Conservation (phyloP, 2,329 filamentous ascomycete species). For the Aspergillus amoenus region DNA sequence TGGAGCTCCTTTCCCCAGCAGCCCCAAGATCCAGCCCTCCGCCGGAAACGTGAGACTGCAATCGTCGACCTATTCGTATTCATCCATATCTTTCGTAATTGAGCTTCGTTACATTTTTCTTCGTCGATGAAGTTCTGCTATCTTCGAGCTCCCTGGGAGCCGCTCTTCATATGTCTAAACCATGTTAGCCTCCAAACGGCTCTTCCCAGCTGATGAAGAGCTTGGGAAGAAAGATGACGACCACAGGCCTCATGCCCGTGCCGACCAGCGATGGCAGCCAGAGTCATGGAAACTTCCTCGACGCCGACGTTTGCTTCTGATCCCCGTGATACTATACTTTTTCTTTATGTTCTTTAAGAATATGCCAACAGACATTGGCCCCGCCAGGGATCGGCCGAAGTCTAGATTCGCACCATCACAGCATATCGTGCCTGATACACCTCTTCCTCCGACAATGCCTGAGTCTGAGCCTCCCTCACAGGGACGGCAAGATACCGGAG, state of each 20-base stretch:
- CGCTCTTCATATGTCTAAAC: constrained; percentile 18
- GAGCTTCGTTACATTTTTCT: background rate
- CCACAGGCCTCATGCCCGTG: constrained; percentile 44
- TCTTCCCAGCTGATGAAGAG: constrained; percentile 59
- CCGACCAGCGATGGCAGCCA: constrained; percentile 30
- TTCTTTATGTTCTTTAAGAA: constrained; percentile 66
- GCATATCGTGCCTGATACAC: background rate
- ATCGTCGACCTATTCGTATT: background rate
- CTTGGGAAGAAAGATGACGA: constrained; percentile 66
- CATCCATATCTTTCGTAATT: background rate
- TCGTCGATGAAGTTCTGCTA: constrained; percentile 12
- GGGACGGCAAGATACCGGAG: constrained; percentile 17
- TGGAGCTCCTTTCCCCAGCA: background rate
- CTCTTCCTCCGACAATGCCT: constrained; percentile 8
- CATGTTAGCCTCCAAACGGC: constrained; percentile 43
- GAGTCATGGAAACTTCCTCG: constrained; percentile 36
- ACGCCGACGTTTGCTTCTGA: constrained; percentile 52
- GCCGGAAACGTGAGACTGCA: background rate
- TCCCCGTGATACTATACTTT: constrained; percentile 48
- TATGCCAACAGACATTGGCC: constrained; percentile 54
- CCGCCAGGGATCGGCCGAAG: constrained; percentile 30
- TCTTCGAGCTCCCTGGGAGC: constrained; percentile 24
- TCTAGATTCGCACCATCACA: constrained; percentile 2
- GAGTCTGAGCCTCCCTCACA: constrained; percentile 16
- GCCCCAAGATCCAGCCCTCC: background rate